Base-by-base conservation (phyloP, 2,329 filamentous ascomycete genomes). In the Nemania abortiva region DNA sequence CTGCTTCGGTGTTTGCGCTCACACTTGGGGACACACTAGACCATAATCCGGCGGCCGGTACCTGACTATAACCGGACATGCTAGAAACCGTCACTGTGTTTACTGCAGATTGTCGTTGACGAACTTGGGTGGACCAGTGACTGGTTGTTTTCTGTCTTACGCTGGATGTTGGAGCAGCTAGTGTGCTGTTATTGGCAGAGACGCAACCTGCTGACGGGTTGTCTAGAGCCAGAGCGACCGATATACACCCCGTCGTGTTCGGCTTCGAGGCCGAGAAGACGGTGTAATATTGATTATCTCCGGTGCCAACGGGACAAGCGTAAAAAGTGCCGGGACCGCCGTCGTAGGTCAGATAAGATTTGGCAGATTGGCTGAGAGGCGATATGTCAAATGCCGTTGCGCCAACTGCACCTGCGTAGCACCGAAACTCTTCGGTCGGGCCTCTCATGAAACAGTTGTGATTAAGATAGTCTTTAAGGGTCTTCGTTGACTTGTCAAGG, bases 381-480 rank as follows among this genome's bases (percentile, higher is more conserved):
- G 65, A 57, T 55, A 77, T 67, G 3, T 73, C 71, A 57, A 79
- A 79, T 13, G 59, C 60, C 3, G 75, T 77, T 13, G 66, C 65
- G 2, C 76, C 75, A 27, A 73, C 57, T 6, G 69, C 56, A n/a
- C 74, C 75, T 13, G 72, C 71, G 37, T 73, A 74, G 42, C 77
- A 79, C 47, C 75, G 69, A 54, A 79, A 77, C 52, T 77, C 70
- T 31, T 75, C 65, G 6, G 61, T 60, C 7, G 75, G 75, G 18
- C 34, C 66, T 45, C 71, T 69, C 73, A 78, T 76, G 64, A 76
- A 77, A 72, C 77, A 78, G 29, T 73, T 73, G 47, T 77, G 72
- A 7, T 72, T 73, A 6, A 75, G 68, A 15, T 53, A 31, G 58
- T 78, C 77, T 39, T 73, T 63, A 61, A 78, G 70, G 13, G 74